Evolutionary conservation across 140 eudicot genomes (phyloP).

Genomic region (Oenanthe javanica): DNA sequence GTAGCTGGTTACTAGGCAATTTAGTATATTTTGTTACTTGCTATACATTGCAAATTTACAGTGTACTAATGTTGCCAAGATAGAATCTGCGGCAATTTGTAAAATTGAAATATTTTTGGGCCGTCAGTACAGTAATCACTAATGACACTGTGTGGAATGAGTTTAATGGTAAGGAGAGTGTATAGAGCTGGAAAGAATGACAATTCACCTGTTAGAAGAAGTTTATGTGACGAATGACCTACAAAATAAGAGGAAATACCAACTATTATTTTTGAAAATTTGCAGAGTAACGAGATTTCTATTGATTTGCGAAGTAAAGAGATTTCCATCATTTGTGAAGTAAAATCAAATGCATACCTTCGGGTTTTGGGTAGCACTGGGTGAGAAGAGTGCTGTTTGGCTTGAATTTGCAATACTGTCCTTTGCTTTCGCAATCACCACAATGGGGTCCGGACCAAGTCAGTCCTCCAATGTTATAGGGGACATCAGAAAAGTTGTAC

Average conservation of each 20-base stretch:
- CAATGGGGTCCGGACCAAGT: background rate
- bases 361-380: background rate
- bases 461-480: background rate
- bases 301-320: too few species aligned
- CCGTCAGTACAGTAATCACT: too few species aligned
- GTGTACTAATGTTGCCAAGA: too few species aligned
- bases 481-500: background rate
- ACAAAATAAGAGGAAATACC: background rate
- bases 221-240: background rate
- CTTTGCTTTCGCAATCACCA: background rate
- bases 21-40: too few species aligned
- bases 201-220: background rate
- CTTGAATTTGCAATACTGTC: background rate
- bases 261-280: background rate
- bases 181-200: background rate
- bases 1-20: too few species aligned
- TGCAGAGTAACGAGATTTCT: too few species aligned
- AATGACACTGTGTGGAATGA: background rate
- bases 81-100: too few species aligned
- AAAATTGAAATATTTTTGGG: background rate
- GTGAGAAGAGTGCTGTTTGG: background rate
- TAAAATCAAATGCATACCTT: too few species aligned
- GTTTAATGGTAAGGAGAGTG: background rate
- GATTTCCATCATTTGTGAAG: too few species aligned
- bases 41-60: too few species aligned